A percentile compares a stretch with the other conserved stretches of the same genome.
These are phyloP conservation scores for Ascochyta koolunga DNA, from an alignment of 2,329 filamentous ascomycete genomes.

Conservation along the genomic window DNA sequence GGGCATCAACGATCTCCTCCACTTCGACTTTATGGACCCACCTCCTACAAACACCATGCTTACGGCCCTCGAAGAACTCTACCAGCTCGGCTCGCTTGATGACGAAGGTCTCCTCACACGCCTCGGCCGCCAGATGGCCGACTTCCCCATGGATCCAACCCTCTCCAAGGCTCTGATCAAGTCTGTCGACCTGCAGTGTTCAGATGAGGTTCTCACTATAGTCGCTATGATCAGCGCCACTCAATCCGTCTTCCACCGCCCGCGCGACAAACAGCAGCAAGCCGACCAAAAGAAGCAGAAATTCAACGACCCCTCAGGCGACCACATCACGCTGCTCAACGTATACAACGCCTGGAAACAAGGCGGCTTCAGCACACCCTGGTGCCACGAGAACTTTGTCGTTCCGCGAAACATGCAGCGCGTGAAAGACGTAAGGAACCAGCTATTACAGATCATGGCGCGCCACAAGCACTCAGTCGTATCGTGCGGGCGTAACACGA, in stretches of 20 bases:
- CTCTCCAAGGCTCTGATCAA: constrained; percentile 89
- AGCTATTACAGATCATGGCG: constrained; percentile 92
- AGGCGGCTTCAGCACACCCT: constrained; percentile 79
- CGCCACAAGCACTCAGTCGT: constrained; percentile 82
- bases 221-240: constrained; percentile 74
- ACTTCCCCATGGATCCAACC: constrained; percentile 96
- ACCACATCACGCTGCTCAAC: constrained; percentile 93
- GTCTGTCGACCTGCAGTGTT: constrained; percentile 85
- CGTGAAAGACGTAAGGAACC: constrained; percentile 89
- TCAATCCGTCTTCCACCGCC: constrained; percentile 87
- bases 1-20: constrained; percentile 96
- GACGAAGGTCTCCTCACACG: constrained; percentile 94
- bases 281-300: constrained; percentile 98
- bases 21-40: constrained; percentile 99
- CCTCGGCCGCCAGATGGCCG: constrained; percentile 93
- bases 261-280: constrained; percentile 95
- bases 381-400: constrained; percentile 98
- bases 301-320: constrained; percentile 93
- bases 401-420: constrained; percentile 87
- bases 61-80: constrained; percentile 92
- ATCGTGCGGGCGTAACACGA: constrained; percentile 86
- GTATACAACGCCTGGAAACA: constrained; percentile 98
- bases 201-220: constrained; percentile 91
- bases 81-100: constrained; percentile 87
- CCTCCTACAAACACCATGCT: constrained; percentile 98